These are phyloP conservation scores for Trametes sp. DNA, from an alignment of 1,284 basidiomycete species.

Conservation along the genomic window DNA sequence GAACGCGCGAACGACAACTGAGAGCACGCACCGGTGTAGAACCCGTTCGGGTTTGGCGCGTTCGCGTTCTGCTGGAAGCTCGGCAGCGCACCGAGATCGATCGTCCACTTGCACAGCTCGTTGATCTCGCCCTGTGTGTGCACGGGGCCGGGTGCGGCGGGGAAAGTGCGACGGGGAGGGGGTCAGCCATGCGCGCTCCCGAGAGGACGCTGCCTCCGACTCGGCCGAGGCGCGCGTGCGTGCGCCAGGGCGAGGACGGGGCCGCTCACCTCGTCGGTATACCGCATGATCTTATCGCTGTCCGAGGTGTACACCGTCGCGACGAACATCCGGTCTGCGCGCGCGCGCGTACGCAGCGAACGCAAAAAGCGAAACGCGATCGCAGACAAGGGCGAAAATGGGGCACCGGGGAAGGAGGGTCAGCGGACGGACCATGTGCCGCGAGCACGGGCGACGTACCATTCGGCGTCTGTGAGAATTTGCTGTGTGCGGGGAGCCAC, in stretches of 20 bases:
- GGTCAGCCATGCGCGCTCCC: slow-evolving; percentile 16
- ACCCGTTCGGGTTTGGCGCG: slow-evolving; percentile 61
- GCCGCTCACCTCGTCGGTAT: slow-evolving; percentile 71
- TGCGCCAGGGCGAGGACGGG: not conserved
- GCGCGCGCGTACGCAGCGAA: slow-evolving; percentile 1
- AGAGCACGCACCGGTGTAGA: slow-evolving; percentile 73
- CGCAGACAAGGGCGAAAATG: slow-evolving; percentile 6
- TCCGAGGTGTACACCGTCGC: slow-evolving; percentile 82
- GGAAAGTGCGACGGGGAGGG: not conserved
- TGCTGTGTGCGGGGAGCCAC: slow-evolving; percentile 52
- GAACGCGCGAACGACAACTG: not conserved
- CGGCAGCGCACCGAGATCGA: slow-evolving; percentile 78
- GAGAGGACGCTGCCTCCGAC: slow-evolving; percentile 29
- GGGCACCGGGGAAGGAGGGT: not conserved
- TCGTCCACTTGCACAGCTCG: slow-evolving; percentile 87
- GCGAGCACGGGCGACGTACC: slow-evolving; percentile 49
- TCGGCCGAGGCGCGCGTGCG: slow-evolving; percentile 29
- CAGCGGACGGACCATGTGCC: slow-evolving; percentile 10
- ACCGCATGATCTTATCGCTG: slow-evolving; percentile 75
- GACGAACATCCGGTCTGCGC: slow-evolving; percentile 71
- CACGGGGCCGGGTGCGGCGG: not conserved
- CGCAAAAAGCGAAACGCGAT: slow-evolving; percentile 1
- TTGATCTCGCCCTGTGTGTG: slow-evolving; percentile 61
- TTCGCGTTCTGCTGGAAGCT: slow-evolving; percentile 75
- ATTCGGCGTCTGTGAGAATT: slow-evolving; percentile 72